Evolutionary conservation across 2,329 filamentous ascomycete genomes (phyloP).

Genomic region (Colletotrichum neosansevieriae): DNA sequence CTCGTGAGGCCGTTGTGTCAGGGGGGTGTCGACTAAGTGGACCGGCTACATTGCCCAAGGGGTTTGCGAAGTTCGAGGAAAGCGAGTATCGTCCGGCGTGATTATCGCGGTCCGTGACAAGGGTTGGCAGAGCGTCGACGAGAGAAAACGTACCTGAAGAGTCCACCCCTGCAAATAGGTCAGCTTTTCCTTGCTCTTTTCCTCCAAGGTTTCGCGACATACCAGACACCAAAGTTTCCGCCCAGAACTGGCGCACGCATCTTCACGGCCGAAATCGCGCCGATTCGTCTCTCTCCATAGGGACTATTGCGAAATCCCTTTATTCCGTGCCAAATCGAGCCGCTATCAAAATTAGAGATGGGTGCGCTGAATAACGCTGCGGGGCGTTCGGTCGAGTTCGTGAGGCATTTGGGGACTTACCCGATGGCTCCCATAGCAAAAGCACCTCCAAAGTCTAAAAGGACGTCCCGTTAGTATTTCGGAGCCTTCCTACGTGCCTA

Average conservation of each 20-base stretch:
- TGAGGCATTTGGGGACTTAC: constrained; percentile 47
- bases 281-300: constrained; percentile 94
- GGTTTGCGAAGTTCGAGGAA: too few species aligned
- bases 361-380: too few species aligned
- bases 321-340: constrained; percentile 94
- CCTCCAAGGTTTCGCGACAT: constrained; percentile 39
- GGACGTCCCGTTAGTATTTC: too few species aligned
- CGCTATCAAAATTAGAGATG: constrained; percentile 58
- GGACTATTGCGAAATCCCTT: constrained; percentile 93
- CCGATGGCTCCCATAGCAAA: constrained; percentile 91
- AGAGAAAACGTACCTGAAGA: constrained; percentile 80
- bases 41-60: too few species aligned
- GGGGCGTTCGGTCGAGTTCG: too few species aligned
- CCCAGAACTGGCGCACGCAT: constrained; percentile 95
- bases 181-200: constrained; percentile 90
- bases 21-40: too few species aligned
- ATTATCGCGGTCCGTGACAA: too few species aligned
- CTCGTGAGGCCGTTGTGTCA: too few species aligned
- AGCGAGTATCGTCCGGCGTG: too few species aligned
- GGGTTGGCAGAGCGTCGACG: constrained; percentile 49
- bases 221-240: constrained; percentile 92
- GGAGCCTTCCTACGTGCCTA: too few species aligned
- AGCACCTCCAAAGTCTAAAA: constrained; percentile 85
- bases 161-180: too few species aligned
- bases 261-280: constrained; percentile 96